Percentiles rank a stretch among this genome's conserved stretches.
Evolutionary conservation across 2,329 filamentous ascomycete genomes (phyloP).

Genomic region (Alternaria dauci): DNA sequence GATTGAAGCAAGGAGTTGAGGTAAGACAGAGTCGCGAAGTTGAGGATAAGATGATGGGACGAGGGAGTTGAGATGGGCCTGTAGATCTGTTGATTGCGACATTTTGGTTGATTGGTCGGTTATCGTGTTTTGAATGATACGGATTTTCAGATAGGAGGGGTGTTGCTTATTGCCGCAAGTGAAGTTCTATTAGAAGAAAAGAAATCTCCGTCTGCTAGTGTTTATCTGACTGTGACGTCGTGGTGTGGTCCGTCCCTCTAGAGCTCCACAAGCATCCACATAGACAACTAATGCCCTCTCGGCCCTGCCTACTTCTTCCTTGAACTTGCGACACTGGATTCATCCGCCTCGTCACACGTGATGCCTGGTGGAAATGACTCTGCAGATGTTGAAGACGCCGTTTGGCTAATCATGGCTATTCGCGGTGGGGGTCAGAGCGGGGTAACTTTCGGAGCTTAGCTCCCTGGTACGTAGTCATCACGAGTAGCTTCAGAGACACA

Average conservation of each 20-base stretch:
- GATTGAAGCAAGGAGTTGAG: conserved; percentile 26
- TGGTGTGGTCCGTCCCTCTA: conserved; percentile 9
- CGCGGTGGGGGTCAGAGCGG: conserved; percentile 6
- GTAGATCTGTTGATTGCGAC: conserved; percentile 9
- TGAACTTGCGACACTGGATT: background rate
- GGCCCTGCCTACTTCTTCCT: background rate
- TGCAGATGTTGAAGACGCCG: background rate
- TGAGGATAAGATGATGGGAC: conserved; percentile 8
- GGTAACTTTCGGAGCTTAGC: conserved; percentile 5
- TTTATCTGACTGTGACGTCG: conserved; percentile 13
- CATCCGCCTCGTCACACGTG: background rate
- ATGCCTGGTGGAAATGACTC: background rate
- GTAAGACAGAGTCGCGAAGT: conserved; percentile 23
- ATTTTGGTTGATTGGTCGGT: background rate
- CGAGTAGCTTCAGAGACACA: background rate
- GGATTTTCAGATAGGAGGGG: background rate
- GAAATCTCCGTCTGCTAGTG: conserved; percentile 10
- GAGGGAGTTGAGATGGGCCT: conserved; percentile 10
- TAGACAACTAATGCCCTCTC: background rate
- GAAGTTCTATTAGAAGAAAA: background rate
- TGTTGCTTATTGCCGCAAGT: background rate
- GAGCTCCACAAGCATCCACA: conserved; percentile 10
- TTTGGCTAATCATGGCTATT: background rate
- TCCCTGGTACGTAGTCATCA: background rate
- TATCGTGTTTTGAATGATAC: background rate